Evolutionary conservation across 2,329 filamentous ascomycete species (phyloP).

Genomic region (Colletotrichum caudatum): DNA sequence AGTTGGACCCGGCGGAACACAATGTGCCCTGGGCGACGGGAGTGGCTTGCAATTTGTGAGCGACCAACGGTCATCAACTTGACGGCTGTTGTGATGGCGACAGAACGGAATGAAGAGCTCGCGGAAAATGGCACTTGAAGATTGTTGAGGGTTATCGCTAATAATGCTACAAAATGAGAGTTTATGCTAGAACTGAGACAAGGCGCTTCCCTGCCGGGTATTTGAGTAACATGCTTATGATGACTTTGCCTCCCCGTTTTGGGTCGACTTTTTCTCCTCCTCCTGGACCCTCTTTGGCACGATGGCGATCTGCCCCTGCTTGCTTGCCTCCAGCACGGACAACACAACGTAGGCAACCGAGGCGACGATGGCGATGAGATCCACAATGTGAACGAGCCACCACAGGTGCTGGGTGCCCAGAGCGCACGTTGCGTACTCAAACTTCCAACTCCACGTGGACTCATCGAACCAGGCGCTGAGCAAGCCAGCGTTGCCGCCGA

Average conservation of each 20-base stretch:
- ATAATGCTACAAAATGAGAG: conserved; percentile 32
- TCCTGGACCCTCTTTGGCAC: neutral
- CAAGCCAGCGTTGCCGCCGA: conserved; percentile 89
- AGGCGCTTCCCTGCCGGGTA: conserved; percentile 39
- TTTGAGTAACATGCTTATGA: conserved; percentile 36
- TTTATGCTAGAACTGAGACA: conserved; percentile 37
- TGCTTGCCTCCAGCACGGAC: conserved; percentile 16
- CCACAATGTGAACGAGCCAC: conserved; percentile 88
- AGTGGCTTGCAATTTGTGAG: neutral
- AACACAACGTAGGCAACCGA: conserved; percentile 47
- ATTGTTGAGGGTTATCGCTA: neutral
- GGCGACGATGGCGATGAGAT: conserved; percentile 62
- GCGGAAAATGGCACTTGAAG: neutral
- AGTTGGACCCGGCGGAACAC: neutral
- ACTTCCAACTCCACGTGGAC: conserved; percentile 78
- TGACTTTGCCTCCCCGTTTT: conserved; percentile 28
- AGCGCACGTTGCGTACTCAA: conserved; percentile 82
- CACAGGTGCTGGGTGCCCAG: conserved; percentile 91
- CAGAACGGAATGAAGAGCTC: neutral
- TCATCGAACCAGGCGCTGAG: conserved; percentile 91
- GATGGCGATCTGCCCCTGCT: neutral
- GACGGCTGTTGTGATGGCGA: neutral
- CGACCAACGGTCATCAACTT: neutral
- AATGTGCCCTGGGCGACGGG: neutral
- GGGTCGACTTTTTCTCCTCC: conserved; percentile 19